Evolutionary conservation across 2,329 filamentous ascomycete genomes (phyloP).

Genomic region (Colletotrichum lentis): DNA sequence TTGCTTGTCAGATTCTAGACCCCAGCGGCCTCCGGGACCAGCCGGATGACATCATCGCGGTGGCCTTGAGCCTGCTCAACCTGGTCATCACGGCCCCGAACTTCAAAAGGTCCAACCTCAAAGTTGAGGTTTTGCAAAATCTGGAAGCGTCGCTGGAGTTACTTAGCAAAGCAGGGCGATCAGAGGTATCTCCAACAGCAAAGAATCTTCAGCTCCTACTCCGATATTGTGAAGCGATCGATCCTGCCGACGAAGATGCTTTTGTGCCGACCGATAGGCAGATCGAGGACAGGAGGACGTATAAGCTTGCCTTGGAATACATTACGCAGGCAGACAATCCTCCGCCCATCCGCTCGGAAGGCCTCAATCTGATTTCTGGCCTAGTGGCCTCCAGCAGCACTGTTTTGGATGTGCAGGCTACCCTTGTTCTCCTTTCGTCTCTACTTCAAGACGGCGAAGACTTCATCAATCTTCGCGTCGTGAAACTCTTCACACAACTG

Average conservation of each 20-base stretch:
- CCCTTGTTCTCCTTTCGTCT: slow-evolving; percentile 69
- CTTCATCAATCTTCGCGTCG: slow-evolving; percentile 74
- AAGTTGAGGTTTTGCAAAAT: slow-evolving; percentile 51
- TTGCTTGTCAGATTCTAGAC: slow-evolving; percentile 68
- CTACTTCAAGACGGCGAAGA: slow-evolving; percentile 73
- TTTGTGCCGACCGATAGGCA: slow-evolving; percentile 56
- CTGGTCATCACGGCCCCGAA: slow-evolving; percentile 65
- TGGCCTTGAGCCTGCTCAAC: slow-evolving; percentile 69
- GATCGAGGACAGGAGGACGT: slow-evolving; percentile 68
- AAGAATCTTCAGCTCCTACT: slow-evolving; percentile 65
- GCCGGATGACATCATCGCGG: slow-evolving; percentile 58
- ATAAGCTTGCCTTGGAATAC: slow-evolving; percentile 70
- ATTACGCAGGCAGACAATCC: slow-evolving; percentile 69
- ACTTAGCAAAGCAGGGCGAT: slow-evolving; percentile 51
- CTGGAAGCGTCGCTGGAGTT: slow-evolving; percentile 60
- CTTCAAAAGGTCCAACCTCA: slow-evolving; percentile 60
- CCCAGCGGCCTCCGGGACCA: slow-evolving; percentile 53
- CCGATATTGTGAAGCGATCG: slow-evolving; percentile 62
- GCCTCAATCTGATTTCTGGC: slow-evolving; percentile 65
- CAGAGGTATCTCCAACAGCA: slow-evolving; percentile 61
- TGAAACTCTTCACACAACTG: slow-evolving; percentile 70
- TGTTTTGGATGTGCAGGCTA: slow-evolving; percentile 71
- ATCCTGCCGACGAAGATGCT: slow-evolving; percentile 52
- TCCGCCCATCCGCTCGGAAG: slow-evolving; percentile 72
- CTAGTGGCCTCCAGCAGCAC: slow-evolving; percentile 65